Base-by-base conservation (phyloP, 2,329 filamentous ascomycete species). In the Rosellinia necatrix region DNA sequence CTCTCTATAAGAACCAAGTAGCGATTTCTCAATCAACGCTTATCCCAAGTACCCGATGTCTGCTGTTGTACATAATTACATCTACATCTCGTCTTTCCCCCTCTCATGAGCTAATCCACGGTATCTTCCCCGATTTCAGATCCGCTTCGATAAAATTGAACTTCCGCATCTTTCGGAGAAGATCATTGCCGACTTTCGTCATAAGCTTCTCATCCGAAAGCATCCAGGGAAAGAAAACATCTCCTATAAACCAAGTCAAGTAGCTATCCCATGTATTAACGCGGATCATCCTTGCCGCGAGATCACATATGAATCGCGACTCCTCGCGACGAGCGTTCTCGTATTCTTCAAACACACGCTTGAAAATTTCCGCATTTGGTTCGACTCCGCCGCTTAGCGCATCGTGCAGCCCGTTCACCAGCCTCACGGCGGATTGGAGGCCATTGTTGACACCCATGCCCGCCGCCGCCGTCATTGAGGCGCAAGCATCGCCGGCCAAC, bases 371-470 rank as follows among this genome's bases (percentile, higher is more conserved):
- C 4, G 41, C 37, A 6, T 47, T 37, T 7, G 54, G 58, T 4
- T 46, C 5, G 1, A 51, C 1, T n/a, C 51, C 19, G 1, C 35
- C 17, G 5, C 34, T 46, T 24, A 58, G 7, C 6, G 41, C 24
- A 12, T 47, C 53, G 9, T 61, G 12, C 8, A 62, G 41, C 44
- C 51, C 51, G 29, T 62, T 62, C 4, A 56, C 60, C 25, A 62
- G 25, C 13, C 25, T 24, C 8, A 62, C 37, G 1, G 30, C 60
- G 2, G 54, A 56, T 37, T 61, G 58, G 4, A 62, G 47, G 12
- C 54, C 60, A 8, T 50, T 53, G 8, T 62, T 62, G 7, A 54
- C 42, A 3, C 60, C 60, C 54, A 62, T 40, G 1, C 60, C 60
- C 13, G 49, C 49, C 3, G 58, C 60, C 3, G 58, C 30, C 4